A percentile compares a stretch with the other conserved stretches of the same genome.
phyloP scores from a whole-genome alignment of 805 yeast species.

The Tanozyma kutaoensis region DNA sequence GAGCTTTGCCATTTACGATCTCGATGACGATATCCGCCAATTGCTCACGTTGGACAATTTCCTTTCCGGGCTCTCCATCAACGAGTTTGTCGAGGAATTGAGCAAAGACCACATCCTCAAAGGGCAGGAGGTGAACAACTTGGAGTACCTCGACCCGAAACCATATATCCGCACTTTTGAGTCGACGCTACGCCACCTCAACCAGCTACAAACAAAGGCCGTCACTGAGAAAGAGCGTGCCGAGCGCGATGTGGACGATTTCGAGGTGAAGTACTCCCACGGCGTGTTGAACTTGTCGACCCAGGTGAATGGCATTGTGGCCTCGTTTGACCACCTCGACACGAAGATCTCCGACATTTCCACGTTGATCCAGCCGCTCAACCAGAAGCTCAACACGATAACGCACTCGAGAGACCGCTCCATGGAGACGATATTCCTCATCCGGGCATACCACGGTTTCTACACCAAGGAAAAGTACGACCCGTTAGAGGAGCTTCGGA shows the following conservation, averaged over 20 bases:
- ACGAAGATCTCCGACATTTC: conserved; percentile 41
- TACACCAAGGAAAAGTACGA: conserved; percentile 39
- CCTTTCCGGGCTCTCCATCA: conserved; percentile 55
- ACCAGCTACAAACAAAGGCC: conserved; percentile 46
- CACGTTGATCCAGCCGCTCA: conserved; percentile 52
- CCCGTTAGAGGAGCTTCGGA: conserved; percentile 46
- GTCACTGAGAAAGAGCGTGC: conserved; percentile 33
- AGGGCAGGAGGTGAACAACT: conserved; percentile 35
- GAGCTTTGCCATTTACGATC: conserved; percentile 40
- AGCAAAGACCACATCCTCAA: conserved; percentile 50
- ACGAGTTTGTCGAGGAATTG: conserved; percentile 70
- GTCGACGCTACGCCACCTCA: conserved; percentile 62
- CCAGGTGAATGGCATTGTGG: conserved; percentile 30
- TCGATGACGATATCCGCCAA: conserved; percentile 49
- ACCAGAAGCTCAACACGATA: conserved; percentile 51
- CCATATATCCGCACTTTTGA: conserved; percentile 93
- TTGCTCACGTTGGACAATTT: conserved; percentile 49
- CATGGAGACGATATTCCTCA: conserved; percentile 54
- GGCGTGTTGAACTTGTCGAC: conserved; percentile 46
- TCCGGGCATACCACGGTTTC: conserved; percentile 68
- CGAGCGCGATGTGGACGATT: conserved; percentile 42
- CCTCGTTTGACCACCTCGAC: conserved; percentile 38
- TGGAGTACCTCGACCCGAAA: conserved; percentile 68
- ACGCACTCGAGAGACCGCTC: conserved; percentile 67
- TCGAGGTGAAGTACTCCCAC: conserved; percentile 54